Evolutionary conservation across 192 early-diverging fungal species (phyloP), one percentile per base, ranked within the genome.

Genomic region (Backusella sp.): DNA sequence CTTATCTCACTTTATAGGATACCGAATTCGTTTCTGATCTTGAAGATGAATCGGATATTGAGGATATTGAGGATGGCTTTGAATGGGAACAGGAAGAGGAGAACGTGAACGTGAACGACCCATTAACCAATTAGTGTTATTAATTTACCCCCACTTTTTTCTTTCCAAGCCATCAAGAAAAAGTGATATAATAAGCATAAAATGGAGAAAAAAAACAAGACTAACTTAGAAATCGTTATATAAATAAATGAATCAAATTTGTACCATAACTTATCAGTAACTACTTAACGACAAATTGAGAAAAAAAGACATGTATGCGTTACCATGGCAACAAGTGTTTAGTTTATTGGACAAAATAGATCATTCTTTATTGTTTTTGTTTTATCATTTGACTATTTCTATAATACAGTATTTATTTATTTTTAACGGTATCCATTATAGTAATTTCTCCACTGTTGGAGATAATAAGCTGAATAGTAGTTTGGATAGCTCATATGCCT

Each of bases 21-120:
- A 85, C 83, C 26, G 91, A 90, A 72, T 89, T 84, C 75, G 84
- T 88, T 70, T 88, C 88, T 70, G 90, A 88, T 70, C 80, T 86
- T n/a, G 86, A 89, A 73, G 86, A 86, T 70, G 89, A 90, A 73
- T 88, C 82, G 19, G 90, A 91, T 17, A 74, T 78, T 21, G 90
- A 92, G 23, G 73, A 74, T 34, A 74, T 74, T 37, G 73, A 74
- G 21, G 73, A 74, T 42, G 73, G 52, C 35, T 74, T 74, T 74
- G 73, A 74, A 66, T 74, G 73, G 73, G 73, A 74, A 74, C 70
- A 72, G 41, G 65, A 74, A 74, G 73, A 74, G 56, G 91, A 90
- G 36, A 87, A 92, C 67, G 90, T 87, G 59, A 89, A 88, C 49
- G 82, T 87, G 59, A 89, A 88, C 44, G 82, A 28, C 23, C n/a